Base-by-base conservation (phyloP, 2,329 filamentous ascomycete species). In the Aspergillus sp. region DNA sequence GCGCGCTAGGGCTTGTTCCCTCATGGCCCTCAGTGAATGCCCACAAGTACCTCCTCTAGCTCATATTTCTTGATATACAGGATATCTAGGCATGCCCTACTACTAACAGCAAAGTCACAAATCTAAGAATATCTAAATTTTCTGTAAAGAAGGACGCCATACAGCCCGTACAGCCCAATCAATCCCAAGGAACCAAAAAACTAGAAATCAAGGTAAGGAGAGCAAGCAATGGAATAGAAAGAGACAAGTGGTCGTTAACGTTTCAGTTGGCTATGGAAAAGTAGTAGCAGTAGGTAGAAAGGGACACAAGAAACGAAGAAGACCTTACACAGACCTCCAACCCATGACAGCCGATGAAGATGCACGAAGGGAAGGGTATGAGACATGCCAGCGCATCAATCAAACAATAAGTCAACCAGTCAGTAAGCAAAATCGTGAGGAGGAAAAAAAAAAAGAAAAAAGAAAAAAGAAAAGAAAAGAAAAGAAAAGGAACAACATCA, bases 311-410 rank as follows among this genome's bases (percentile, higher is more conserved):
- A 48, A 30, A 35, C n/a, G 30, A 43, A 46, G 38, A 46, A 35
- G 38, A 47, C 46, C 52, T 48, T 57, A 50, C 48, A 46, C 36
- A 50, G 43, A 56, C 55, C 48, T 55, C 53, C 52, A 55, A 55
- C 55, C 57, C 55, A 55, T 53, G 53, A 56, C 56, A 57, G 57
- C 51, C 45, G 51, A 53, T 46, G 35, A 54, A 53, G 52, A 57
- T 57, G 58, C 56, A 63, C 52, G 52, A 48, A 53, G 56, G 58
- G 57, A 48, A 53, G 56, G 58, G 57, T 60, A 61, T 62, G 56
- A 58, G 52, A 57, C 49, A 57, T 44, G 48, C 45, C 41, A 49
- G 19, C 19, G 19, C 29, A 53, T 38, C 46, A 42, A 48, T 30
- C 8, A 46, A 48, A 48, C 28, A 42, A 52, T 42, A 19, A 19